These are phyloP conservation scores for Quercus mongolica DNA, from an alignment of 306 rosid genomes.

Conservation along the genomic window DNA sequence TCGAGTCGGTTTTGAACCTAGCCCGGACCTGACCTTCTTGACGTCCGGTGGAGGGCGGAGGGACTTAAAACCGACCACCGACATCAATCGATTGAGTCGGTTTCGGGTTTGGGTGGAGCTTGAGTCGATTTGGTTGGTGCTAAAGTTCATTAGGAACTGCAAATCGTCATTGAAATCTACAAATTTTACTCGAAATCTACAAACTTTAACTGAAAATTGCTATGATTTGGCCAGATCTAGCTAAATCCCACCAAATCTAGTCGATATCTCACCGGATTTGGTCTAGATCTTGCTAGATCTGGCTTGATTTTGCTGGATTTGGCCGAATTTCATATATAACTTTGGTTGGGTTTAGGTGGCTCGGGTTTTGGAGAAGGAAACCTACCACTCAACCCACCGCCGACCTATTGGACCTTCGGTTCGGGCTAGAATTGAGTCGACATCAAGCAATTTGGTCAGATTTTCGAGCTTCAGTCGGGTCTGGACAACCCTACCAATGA, in stretches of 20 bases:
- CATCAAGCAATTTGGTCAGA: fast-evolving
- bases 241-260: too few species aligned
- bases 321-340: too few species aligned
- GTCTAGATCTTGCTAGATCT: too few species aligned
- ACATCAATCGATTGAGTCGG: fast-evolving
- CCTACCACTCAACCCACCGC: fast-evolving
- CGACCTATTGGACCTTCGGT: too few species aligned
- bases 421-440: fast-evolving
- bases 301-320: too few species aligned
- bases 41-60: fast-evolving
- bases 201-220: fast-evolving
- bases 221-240: too few species aligned
- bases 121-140: fast-evolving
- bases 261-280: too few species aligned
- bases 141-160: fast-evolving
- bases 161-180: fast-evolving
- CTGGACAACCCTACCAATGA: fast-evolving
- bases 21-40: fast-evolving
- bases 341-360: too few species aligned
- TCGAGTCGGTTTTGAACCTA: fast-evolving
- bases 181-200: too few species aligned
- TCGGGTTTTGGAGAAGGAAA: too few species aligned
- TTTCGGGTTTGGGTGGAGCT: too few species aligned
- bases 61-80: fast-evolving
- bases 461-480: fast-evolving